Base-by-base conservation (phyloP, 1,284 basidiomycete genomes). In the Cutaneotrichosporon cavernicola region DNA sequence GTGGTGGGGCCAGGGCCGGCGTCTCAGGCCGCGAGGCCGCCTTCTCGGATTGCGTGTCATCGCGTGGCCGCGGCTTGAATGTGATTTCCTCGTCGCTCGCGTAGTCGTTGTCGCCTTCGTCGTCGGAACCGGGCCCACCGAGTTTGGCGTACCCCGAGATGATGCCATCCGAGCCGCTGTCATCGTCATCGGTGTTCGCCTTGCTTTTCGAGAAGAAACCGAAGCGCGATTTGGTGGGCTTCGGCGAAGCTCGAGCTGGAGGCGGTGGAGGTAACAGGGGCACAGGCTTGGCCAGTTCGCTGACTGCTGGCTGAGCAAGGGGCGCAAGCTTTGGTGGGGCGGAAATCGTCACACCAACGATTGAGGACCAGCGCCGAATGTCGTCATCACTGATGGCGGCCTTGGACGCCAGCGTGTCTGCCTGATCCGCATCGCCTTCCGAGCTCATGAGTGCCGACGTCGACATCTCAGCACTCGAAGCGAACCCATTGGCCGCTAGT, bases 191-290 rank as follows among this genome's bases (percentile, higher is more conserved):
- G 16, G 65, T 30, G n/a, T n/a, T 18, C 30, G 38, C 43, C 0
- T 40, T 46, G 62, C 51, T 63, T 65, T 46, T 73, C 68, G 70
- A 46, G 66, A 76, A 75, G 55, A 76, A 73, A 18, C 67, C 64
- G 47, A 73, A 73, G 11, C 68, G 52, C 14, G 56, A 58, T 14
- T 56, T 36, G n/a, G 58, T n/a, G 8, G 49, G 58, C 43, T 53
- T 64, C 31, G 55, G 55, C 22, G 53, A 56, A 7, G 55, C 38
- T 38, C 38, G 36, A 32, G 51, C 51, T 18, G 56, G 57, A 18
- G 76, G 73, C 1, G 76, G 76, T 7, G 76, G 75, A 1, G 76
- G 69, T 2, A 75, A 52, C 9, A 73, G 60, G 0, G 76, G 76
- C 47, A 76, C 68, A 1, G 73, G 53, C 34, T 67, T 74, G 21